Conservation (phyloP, 177 flowering plant species). For the Vitis hybrid region DNA sequence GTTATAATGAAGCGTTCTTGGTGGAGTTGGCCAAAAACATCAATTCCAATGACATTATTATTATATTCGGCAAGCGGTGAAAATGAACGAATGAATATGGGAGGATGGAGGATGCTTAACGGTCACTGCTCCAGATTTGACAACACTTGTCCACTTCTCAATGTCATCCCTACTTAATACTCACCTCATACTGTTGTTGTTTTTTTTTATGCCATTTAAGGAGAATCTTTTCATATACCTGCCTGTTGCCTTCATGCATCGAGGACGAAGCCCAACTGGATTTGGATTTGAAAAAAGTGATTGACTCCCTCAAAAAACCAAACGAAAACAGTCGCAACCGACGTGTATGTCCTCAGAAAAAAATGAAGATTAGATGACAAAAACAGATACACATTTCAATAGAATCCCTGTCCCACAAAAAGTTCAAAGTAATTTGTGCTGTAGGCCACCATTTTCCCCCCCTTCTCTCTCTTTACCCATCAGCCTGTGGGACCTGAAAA, state of each 20-base stretch:
- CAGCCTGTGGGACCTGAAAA: neutral
- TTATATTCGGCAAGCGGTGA: too few species aligned
- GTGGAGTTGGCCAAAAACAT: too few species aligned
- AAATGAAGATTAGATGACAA: neutral
- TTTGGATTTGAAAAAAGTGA: neutral
- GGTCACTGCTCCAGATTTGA: conserved; percentile 1
- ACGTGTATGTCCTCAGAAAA: too few species aligned
- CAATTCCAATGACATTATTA: too few species aligned
- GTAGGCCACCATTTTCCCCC: neutral
- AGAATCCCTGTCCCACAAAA: neutral
- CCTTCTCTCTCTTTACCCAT: neutral
- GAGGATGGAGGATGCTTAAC: neutral
- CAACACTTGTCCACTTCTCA: neutral
- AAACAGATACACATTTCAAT: neutral
- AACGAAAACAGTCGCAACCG: neutral
- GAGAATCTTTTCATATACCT: neutral
- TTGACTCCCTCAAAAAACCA: neutral
- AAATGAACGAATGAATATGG: neutral
- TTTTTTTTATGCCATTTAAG: neutral
- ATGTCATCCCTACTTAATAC: neutral
- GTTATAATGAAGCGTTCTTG: too few species aligned
- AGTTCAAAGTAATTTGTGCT: neutral
- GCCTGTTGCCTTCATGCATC: neutral
- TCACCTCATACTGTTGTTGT: neutral
- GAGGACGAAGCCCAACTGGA: neutral